Evolutionary conservation across 352 stramenopile genomes (phyloP).

Genomic region (Pythium graminicola): DNA sequence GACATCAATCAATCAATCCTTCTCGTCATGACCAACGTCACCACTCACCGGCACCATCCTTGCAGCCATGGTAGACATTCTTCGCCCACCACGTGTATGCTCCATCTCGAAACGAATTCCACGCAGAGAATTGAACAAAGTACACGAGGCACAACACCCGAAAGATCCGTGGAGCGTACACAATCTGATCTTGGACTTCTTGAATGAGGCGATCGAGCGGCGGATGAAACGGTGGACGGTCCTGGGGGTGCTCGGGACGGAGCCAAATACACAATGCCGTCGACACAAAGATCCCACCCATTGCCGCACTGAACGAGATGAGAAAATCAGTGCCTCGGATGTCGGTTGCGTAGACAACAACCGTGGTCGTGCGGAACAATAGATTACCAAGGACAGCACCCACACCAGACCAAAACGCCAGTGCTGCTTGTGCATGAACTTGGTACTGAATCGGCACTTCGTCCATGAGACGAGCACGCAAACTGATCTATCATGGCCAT

Average conservation of each 20-base stretch:
- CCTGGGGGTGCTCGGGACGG: slow-evolving; percentile 54
- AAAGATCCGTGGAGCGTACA: slow-evolving; percentile 56
- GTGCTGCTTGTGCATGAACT: slow-evolving; percentile 62
- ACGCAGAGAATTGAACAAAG: slow-evolving; percentile 70
- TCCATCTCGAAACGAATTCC: slow-evolving; percentile 66
- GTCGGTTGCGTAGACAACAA: slow-evolving; percentile 63
- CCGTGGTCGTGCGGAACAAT: slow-evolving; percentile 56
- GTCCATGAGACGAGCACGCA: slow-evolving; percentile 71
- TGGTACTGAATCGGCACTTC: slow-evolving; percentile 70
- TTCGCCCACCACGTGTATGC: slow-evolving; percentile 70
- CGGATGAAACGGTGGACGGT: slow-evolving; percentile 43
- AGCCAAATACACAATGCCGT: slow-evolving; percentile 50
- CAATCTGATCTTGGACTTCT: slow-evolving; percentile 55
- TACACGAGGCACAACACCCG: slow-evolving; percentile 63
- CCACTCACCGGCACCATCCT: slow-evolving; percentile 15
- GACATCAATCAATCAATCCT: not conserved
- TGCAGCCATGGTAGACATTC: slow-evolving; percentile 67
- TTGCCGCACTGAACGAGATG: slow-evolving; percentile 48
- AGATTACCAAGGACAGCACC: slow-evolving; percentile 51
- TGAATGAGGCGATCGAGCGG: slow-evolving; percentile 45
- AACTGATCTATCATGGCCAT: slow-evolving; percentile 33
- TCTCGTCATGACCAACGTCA: not conserved
- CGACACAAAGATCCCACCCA: slow-evolving; percentile 43
- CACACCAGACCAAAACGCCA: slow-evolving; percentile 62
- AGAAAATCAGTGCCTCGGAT: slow-evolving; percentile 63